These are phyloP conservation scores for Deuterostichococcus epilithicus DNA, from an alignment of 139 green algal genomes.

Conservation along the genomic window DNA sequence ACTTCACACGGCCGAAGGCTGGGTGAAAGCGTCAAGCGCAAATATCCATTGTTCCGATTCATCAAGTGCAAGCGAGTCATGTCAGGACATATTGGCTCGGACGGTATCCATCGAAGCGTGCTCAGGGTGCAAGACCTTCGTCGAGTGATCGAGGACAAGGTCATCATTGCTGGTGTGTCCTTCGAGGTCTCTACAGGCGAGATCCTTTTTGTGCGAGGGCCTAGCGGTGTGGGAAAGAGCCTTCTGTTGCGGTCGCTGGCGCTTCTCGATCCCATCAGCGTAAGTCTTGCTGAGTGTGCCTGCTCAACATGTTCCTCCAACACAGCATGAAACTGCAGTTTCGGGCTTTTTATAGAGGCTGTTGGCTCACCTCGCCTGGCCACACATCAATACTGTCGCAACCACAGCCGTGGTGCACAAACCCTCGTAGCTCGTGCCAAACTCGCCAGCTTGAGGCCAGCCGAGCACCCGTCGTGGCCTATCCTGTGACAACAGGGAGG, in stretches of 20 bases:
- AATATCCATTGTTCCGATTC: too few relatives aligned
- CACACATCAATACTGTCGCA: too few relatives aligned
- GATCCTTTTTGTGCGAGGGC: constrained; percentile 62
- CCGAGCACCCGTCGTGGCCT: too few relatives aligned
- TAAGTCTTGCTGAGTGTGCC: neutral
- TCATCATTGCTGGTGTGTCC: constrained; percentile 34
- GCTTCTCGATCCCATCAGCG: constrained; percentile 53
- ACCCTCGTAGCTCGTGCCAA: too few relatives aligned
- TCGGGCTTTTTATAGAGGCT: neutral
- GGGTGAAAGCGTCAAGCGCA: too few relatives aligned
- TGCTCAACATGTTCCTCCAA: neutral
- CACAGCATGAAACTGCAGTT: neutral
- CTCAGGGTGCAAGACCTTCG: constrained; percentile 35
- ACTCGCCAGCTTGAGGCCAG: too few relatives aligned
- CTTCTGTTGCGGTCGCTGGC: constrained; percentile 69
- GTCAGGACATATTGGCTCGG: neutral
- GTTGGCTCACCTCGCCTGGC: too few relatives aligned
- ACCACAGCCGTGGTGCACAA: too few relatives aligned
- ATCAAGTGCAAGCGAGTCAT: too few relatives aligned
- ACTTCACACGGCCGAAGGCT: too few relatives aligned
- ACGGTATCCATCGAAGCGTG: neutral
- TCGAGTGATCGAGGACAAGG: constrained; percentile 22
- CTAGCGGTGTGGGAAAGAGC: constrained; percentile 75
- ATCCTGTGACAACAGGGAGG: too few relatives aligned
- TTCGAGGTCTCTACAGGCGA: constrained; percentile 48